Evolutionary conservation across 2,329 filamentous ascomycete species (phyloP), one percentile per base, ranked within the genome.

Genomic region (Neonectria punicea): DNA sequence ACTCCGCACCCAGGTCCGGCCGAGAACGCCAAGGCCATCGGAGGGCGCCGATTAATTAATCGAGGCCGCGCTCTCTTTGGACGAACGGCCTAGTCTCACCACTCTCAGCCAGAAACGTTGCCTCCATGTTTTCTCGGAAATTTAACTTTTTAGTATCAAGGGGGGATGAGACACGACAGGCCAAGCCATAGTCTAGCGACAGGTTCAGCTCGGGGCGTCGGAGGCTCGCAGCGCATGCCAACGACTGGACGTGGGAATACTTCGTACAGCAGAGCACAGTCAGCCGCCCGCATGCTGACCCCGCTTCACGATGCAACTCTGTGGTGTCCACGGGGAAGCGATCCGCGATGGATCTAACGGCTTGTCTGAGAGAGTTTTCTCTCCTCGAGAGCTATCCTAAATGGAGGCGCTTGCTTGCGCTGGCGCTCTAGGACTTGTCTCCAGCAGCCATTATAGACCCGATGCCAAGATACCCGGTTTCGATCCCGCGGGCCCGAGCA

Each of bases 301-400:
- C 70, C 69, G 62, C 67, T 67, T 39, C 20, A 25, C 60, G 43
- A 72, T 70, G 69, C 69, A 71, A 66, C 66, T 16, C 64, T 50
- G 49, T 61, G 39, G 49, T 44, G 36, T 53, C 60, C 47, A 57
- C 66, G 66, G 66, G 66, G 69, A 65, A 67, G 61, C 61, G 69
- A 63, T 61, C 68, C 70, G 70, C 62, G 53, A 65, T 55, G 53
- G 43, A 60, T 63, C 70, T 68, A 67, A 67, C 46, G 61, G 43
- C 44, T 25, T 30, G 55, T 41, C 14, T 30, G 43, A 16, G 28
- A 60, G 50, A 54, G 58, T 58, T 43, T 62, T 59, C 46, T 47
- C 57, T 32, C 58, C 25, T 41, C 41, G 32, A n/a, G 39, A 20
- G 46, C 55, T 58, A 49, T 53, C 20, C 51, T 53, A 16, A 39